Evolutionary conservation across 768 basidiomycete genomes (phyloP).

Genomic region (Pisolithus sp.): DNA sequence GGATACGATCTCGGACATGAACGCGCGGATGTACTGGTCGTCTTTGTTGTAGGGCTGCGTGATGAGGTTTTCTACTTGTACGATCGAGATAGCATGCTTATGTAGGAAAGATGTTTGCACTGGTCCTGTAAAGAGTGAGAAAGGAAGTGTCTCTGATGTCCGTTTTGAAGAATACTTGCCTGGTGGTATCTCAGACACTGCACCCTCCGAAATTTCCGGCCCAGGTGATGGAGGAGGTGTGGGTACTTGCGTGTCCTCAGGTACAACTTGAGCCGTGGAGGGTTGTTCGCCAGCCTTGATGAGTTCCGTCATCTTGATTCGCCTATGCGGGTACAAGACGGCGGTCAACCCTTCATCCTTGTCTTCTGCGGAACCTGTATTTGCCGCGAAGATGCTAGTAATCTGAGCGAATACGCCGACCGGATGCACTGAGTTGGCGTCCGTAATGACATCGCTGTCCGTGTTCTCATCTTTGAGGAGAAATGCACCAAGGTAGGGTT

Average conservation of each 20-base stretch:
- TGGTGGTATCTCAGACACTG: conserved; percentile 17
- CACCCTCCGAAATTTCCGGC: conserved; percentile 15
- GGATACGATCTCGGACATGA: conserved; percentile 93
- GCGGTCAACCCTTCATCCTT: conserved; percentile 90
- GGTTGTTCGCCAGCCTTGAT: conserved; percentile 54
- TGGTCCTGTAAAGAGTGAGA: conserved; percentile 35
- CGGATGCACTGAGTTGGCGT: conserved; percentile 78
- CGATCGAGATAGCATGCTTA: conserved; percentile 78
- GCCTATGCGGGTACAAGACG: conserved; percentile 87
- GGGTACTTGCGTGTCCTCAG: conserved; percentile 37
- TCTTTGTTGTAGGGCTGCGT: conserved; percentile 86
- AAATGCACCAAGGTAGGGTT: conserved; percentile 96
- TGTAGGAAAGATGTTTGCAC: conserved; percentile 83
- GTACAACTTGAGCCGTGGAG: conserved; percentile 28
- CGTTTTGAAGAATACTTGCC: conserved; percentile 10
- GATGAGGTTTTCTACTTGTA: conserved; percentile 76
- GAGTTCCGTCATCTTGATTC: conserved; percentile 84
- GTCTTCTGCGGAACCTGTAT: conserved; percentile 45
- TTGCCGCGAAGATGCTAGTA: conserved; percentile 80
- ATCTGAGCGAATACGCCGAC: conserved; percentile 98
- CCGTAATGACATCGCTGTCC: conserved; percentile 90
- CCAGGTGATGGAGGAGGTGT: conserved; percentile 40
- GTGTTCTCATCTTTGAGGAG: conserved; percentile 89
- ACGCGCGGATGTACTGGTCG: conserved; percentile 90
- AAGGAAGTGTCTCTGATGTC: not conserved